Percentiles rank a stretch among this genome's conserved stretches.
These are phyloP conservation scores for Talaromyces pinophilus DNA, from an alignment of 2,329 filamentous ascomycete species.

Conservation along the genomic window DNA sequence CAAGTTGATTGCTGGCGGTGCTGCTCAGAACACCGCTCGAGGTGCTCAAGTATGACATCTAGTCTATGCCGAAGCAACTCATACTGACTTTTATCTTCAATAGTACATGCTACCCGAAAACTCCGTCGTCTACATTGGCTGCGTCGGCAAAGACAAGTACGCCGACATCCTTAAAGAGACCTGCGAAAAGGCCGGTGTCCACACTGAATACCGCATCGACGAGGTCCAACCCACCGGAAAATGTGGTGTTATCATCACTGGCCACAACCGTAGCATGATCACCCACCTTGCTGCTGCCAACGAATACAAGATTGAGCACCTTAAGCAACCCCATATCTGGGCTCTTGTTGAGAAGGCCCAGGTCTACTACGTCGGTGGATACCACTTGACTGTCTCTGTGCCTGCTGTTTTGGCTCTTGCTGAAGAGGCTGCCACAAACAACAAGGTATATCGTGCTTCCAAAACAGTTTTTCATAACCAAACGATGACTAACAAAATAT, in stretches of 20 bases:
- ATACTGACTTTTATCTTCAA: background rate
- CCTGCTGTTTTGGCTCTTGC: constrained; percentile 86
- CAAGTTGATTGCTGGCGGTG: constrained; percentile 92
- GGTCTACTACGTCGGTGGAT: constrained; percentile 91
- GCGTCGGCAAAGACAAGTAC: constrained; percentile 94
- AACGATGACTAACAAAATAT: background rate
- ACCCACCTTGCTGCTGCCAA: constrained; percentile 96
- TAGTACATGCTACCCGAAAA: constrained; percentile 87
- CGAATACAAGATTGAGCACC: constrained; percentile 91
- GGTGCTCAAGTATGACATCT: constrained; percentile 68
- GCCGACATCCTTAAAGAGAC: constrained; percentile 83
- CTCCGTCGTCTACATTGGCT: constrained; percentile 90
- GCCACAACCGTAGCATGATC: constrained; percentile 90
- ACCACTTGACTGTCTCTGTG: constrained; percentile 95
- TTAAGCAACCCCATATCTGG: constrained; percentile 92
- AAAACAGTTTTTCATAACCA: background rate
- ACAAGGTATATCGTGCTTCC: constrained; percentile 63
- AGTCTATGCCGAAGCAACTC: background rate
- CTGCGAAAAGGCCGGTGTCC: constrained; percentile 82
- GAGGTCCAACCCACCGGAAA: constrained; percentile 81
- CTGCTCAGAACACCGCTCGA: constrained; percentile 95
- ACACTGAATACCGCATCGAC: constrained; percentile 93
- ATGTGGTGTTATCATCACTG: constrained; percentile 95
- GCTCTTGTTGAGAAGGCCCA: constrained; percentile 83
- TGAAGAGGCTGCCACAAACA: constrained; percentile 80